A percentile compares a stretch with the other conserved stretches of the same genome.
Conservation (phyloP, 331 rosid species). For the Dryas integrifolia region DNA sequence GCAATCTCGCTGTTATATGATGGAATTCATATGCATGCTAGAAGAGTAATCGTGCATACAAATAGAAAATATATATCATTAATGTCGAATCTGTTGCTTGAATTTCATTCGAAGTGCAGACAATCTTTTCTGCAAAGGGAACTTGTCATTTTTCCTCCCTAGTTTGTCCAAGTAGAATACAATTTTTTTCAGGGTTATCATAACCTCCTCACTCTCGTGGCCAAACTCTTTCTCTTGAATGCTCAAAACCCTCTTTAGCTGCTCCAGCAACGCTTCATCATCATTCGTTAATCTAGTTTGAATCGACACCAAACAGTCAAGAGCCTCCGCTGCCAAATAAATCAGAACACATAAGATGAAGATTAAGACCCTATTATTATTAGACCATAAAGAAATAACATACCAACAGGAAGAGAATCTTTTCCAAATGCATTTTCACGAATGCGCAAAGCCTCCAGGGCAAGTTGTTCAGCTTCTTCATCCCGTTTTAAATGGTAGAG, state of each 20-base stretch:
- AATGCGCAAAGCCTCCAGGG: constrained; percentile 62
- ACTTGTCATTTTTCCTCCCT: constrained; percentile 63
- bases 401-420: constrained; percentile 81
- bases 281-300: constrained; percentile 58
- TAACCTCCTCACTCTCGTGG: constrained; percentile 62
- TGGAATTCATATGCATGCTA: no score
- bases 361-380: not conserved
- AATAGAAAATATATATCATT: constrained; percentile 5
- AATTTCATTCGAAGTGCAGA: constrained; percentile 57
- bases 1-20: no score
- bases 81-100: constrained; percentile 56
- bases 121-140: constrained; percentile 61
- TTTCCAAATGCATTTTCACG: constrained; percentile 75
- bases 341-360: not conserved
- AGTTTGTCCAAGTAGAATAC: constrained; percentile 62
- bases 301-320: constrained; percentile 82
- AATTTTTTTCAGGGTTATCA: constrained; percentile 63
- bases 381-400: not conserved
- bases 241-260: constrained; percentile 55
- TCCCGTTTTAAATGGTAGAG: constrained; percentile 65
- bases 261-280: constrained; percentile 48
- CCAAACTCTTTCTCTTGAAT: constrained; percentile 85
- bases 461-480: constrained; percentile 80
- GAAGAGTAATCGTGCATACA: no score
- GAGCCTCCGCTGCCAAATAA: constrained; percentile 73